Evolutionary conservation across 148 eudicot species (phyloP), one percentile per base, ranked within the genome.

Genomic region (Arctostaphylos glauca): DNA sequence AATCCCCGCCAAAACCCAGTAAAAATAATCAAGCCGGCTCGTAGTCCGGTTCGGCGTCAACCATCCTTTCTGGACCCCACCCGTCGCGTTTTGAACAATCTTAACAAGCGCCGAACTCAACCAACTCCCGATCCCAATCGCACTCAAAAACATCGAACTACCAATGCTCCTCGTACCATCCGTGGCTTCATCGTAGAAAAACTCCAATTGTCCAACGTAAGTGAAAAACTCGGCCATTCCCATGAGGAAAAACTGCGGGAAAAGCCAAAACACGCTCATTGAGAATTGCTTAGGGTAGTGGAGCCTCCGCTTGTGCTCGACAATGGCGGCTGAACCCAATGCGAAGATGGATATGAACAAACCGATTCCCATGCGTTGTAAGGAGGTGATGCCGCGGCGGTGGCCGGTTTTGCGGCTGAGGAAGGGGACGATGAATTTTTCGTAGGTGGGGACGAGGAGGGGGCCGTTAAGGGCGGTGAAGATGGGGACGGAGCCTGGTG

Each of bases 21-120:
- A 95, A 52, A 92, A 93, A 76, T 90, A 86, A 87, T 95, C 98
- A 15, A 93, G 86, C 82, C 80, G 87, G 9, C 91, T 91, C 12
- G 73, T 52, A 68, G 91, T 91, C 23, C 92, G 71, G 81, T 87
- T 82, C 62, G 92, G 77, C 53, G 89, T 88, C 67, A 95, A 82
- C 97, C 97, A 93, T 60, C 92, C 92, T 13, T 81, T 71, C 46
- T 88, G 86, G 5, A 55, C 86, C 13, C 87, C 87, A 18, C 90
- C 94, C 2, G 86, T 91, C 2, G 84, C 66, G 0, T 74, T 10
- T 44, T 86, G 85, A 25, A 91, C 46, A 14, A 81, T 80, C 81
- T 87, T 85, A 0, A 92, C 92, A 47, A 92, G 43, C 13, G 87
- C 89, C 7, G 90, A 86, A 60, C 92, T 91, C 3, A 91, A 18